Evolutionary conservation across 2,329 filamentous ascomycete genomes (phyloP), one percentile per base, ranked within the genome.

Genomic region (Gnomoniopsis smithogilvyi): DNA sequence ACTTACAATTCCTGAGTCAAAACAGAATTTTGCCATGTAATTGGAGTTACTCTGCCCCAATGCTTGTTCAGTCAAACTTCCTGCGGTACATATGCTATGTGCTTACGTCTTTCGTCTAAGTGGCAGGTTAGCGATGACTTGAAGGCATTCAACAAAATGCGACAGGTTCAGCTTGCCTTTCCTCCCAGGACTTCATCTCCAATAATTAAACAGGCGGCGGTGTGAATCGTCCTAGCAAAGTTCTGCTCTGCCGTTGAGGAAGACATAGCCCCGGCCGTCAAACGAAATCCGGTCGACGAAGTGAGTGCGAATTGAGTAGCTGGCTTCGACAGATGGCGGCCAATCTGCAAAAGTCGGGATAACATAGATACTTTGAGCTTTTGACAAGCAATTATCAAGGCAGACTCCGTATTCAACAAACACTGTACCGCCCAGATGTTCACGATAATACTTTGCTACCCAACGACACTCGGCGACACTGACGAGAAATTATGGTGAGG

Each of bases 151-250:
- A 19, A 19, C 11, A 6, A 17, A 3, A 10, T 7, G 26, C 19
- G 33, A 33, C 8, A 45, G 17, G 19, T 49, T 11, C 15, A 1
- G 30, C 78, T 64, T 72, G 92, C 93, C 88, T 98, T 98, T 67
- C 95, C 94, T 22, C 92, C 93, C 3, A 98, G 80, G 6, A 98
- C 92, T 74, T 97, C 94, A 75, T 98, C 94, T n/a, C 94, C 94
- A 67, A 99, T 98, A 61, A 99, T 92, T 64, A 98, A 76, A 73
- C 92, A 96, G 58, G 90, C 94, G 12, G 94, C 95, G 50, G 93
- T 97, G 70, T 92, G 87, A 66, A 98, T 96, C 61, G 83, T 86
- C 69, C 87, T 80, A 67, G 82, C 78, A 68, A 81, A 81, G 64
- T 83, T 80, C 68, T 84, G 79, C 60, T 80, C 78, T 4, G 79